Percentiles rank a stretch among this genome's conserved stretches.
These are phyloP conservation scores for Pichia sp. DNA, from an alignment of 1,139 yeast genomes.

Conservation along the genomic window DNA sequence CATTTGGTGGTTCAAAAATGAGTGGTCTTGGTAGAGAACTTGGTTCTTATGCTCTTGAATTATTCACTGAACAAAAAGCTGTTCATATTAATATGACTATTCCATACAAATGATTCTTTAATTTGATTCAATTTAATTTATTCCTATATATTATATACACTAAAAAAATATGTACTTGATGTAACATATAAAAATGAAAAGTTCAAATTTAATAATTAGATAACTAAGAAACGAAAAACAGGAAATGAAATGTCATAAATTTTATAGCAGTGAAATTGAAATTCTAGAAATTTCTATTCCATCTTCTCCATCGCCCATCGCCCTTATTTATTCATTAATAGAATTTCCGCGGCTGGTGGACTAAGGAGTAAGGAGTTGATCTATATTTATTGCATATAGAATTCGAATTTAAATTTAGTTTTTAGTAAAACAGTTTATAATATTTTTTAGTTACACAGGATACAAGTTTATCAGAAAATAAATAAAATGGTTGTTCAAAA, in stretches of 20 bases:
- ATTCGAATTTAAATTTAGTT: not conserved
- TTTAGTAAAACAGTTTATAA: not conserved
- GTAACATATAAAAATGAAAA: too few relatives aligned
- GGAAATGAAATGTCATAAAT: too few relatives aligned
- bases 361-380: too few relatives aligned
- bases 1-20: conserved; percentile 77
- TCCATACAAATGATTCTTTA: conserved; percentile 9
- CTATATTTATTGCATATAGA: too few relatives aligned
- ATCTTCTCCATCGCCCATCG: not conserved
- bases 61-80: conserved; percentile 76
- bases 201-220: too few relatives aligned
- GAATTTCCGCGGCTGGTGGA: not conserved
- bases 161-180: too few relatives aligned
- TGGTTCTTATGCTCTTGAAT: conserved; percentile 71
- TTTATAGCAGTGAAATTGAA: not conserved
- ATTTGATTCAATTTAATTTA: not conserved
- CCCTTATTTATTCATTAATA: too few relatives aligned
- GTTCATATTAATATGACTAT: conserved; percentile 58
- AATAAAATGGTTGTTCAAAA: conserved; percentile 58
- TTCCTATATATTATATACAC: too few relatives aligned
- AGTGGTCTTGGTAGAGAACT: conserved; percentile 85
- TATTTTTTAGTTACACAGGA: too few relatives aligned
- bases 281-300: not conserved
- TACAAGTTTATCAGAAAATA: not conserved
- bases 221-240: too few relatives aligned